A percentile compares a stretch with the other conserved stretches of the same genome.
Evolutionary conservation across 2,329 filamentous ascomycete species (phyloP).

Genomic region (Diplocarpon rosae): DNA sequence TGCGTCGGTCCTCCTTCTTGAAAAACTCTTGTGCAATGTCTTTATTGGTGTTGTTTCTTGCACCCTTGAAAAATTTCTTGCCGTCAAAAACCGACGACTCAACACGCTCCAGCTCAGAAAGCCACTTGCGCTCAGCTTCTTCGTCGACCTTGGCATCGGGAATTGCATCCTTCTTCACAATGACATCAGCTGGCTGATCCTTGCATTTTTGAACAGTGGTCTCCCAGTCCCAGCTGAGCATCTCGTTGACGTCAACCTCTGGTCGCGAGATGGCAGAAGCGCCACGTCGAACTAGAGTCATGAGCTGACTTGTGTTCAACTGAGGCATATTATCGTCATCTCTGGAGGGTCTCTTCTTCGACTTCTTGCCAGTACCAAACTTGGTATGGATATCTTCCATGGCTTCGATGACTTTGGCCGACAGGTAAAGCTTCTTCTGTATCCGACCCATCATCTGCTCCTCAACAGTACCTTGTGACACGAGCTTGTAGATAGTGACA

Average conservation of each 20-base stretch:
- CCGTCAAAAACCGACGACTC: constrained; percentile 47
- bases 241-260: constrained; percentile 42
- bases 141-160: constrained; percentile 28
- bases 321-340: constrained; percentile 38
- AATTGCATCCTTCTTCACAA: constrained; percentile 27
- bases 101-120: constrained; percentile 43
- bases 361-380: constrained; percentile 21
- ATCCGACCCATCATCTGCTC: constrained; percentile 60
- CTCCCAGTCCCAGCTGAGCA: constrained; percentile 44
- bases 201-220: constrained; percentile 43
- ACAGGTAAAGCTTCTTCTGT: constrained; percentile 49
- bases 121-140: constrained; percentile 43
- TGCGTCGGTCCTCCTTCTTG: constrained; percentile 36
- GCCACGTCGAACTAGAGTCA: constrained; percentile 42
- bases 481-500: constrained; percentile 87
- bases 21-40: constrained; percentile 30
- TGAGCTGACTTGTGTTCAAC: constrained; percentile 39
- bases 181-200: constrained; percentile 36
- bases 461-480: constrained; percentile 78
- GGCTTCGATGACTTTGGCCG: constrained; percentile 46
- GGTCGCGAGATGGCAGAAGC: constrained; percentile 40
- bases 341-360: constrained; percentile 21
- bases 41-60: constrained; percentile 22
- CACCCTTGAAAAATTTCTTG: constrained; percentile 33
- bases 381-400: constrained; percentile 42